These are phyloP conservation scores for Phaeosphaeria sp. DNA, from an alignment of 2,329 filamentous ascomycete species.

Conservation along the genomic window DNA sequence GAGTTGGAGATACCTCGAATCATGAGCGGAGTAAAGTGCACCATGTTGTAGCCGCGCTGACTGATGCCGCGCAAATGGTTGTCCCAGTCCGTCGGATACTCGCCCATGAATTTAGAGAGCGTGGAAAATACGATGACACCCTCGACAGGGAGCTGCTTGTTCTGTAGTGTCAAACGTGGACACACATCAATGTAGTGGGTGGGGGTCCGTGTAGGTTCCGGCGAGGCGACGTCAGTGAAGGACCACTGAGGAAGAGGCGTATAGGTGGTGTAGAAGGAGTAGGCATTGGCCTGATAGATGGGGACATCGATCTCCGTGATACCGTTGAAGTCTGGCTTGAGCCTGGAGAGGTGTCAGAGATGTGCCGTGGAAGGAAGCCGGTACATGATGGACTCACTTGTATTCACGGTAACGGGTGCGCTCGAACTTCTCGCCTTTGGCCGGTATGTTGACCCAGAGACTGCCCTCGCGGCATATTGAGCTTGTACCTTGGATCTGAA, in stretches of 20 bases:
- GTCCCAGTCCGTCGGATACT: constrained; percentile 89
- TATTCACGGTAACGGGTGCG: constrained; percentile 84
- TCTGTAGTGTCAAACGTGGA: constrained; percentile 77
- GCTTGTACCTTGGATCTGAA: constrained; percentile 91
- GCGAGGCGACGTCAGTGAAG: constrained; percentile 59
- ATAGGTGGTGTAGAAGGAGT: constrained; percentile 93
- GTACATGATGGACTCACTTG: constrained; percentile 67
- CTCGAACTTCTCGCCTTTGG: constrained; percentile 75
- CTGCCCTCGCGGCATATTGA: constrained; percentile 95
- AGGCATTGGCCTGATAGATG: constrained; percentile 82
- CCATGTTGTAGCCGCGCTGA: constrained; percentile 95
- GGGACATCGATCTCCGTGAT: constrained; percentile 89
- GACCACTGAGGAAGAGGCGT: constrained; percentile 82
- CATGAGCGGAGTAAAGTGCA: constrained; percentile 96
- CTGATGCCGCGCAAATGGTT: constrained; percentile 87
- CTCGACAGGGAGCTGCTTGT: constrained; percentile 77
- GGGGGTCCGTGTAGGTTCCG: constrained; percentile 71
- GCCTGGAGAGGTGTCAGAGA: constrained; percentile 57
- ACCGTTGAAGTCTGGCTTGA: constrained; percentile 91
- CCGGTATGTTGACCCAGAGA: constrained; percentile 94
- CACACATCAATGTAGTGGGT: constrained; percentile 94
- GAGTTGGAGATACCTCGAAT: constrained; percentile 89
- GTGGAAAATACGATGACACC: constrained; percentile 91
- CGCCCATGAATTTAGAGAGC: constrained; percentile 98
- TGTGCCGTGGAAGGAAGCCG: background rate